Evolutionary conservation across 306 rosid species (phyloP), one percentile per base, ranked within the genome.

Genomic region (Cucurbita maxima): DNA sequence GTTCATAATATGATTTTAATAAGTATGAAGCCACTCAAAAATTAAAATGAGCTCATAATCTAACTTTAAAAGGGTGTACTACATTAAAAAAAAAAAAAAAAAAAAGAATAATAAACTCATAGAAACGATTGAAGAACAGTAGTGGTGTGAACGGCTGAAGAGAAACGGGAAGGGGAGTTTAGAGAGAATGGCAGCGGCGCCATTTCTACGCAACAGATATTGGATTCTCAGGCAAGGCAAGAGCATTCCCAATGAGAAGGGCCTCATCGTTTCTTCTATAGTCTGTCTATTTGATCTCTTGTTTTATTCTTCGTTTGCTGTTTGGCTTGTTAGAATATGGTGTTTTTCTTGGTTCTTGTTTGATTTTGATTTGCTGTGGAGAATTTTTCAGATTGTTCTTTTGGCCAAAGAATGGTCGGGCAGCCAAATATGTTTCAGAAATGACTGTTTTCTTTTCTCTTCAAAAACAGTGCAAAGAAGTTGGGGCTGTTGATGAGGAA

Each of bases 221-320:
- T 88, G 97, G 98, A 50, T 90, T 68, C 53, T 93, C 84, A 83
- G 97, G 83, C 98, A 88, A 71, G 97, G 98, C 76, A 88, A 84
- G 83, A 90, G 97, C 90, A 86, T 93, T 79, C 97, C 98, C 7
- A 88, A 93, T 54, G 90, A 88, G 78, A 85, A 72, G 73, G 92
- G 96, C 83, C 79, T 93, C 55, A 81, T 93, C 37, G 97, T 93
- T 76, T 88, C 97, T 34, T 90, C 96, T 58, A 57, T 86, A 85
- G 97, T 93, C 56, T 48, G 38, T 66, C 69, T 19, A 5, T 59
- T 47, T 19, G 4, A 15, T 19, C 47, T 5, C 37, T 43, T 71
- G 6, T 40, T 61, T 25, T 15, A 25, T 2, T 69, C 50, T 66
- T 16, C 19, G 10, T 5, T 12, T 75, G 41, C 10, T 71, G 9